Base-by-base conservation (phyloP, 2,329 filamentous ascomycete species). In the Aspergillus clavatus region DNA sequence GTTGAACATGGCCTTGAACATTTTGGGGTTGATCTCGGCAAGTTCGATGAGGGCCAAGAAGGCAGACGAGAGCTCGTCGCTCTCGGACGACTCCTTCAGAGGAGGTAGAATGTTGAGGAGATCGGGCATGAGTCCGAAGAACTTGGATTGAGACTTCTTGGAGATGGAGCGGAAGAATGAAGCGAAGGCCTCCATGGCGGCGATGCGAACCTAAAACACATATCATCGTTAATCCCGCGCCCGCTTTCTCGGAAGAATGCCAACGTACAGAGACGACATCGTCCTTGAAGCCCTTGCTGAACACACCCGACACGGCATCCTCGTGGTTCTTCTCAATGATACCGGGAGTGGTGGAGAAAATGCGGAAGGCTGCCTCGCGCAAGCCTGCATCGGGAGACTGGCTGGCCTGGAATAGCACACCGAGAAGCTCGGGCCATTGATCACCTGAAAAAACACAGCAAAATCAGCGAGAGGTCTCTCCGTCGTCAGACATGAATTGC, bases 321-420 rank as follows among this genome's bases (percentile, higher is more conserved):
- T 96, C 89, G 60, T 97, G 91, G 65, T 96, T 88, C 69, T 86
- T 91, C 72, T 96, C 89, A 59, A 98, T 97, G 59, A 98, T 91
- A 24, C 87, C 87, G 4, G 93, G 93, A 1, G 91, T 97, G 1
- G 90, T 91, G 36, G 90, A 86, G 67, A 98, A 96, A 60, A 98
- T 93, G 51, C 93, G 83, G 73, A 93, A 98, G 14, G 93, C 89
- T 38, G 86, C 89, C 72, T 97, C 93, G 52, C 93, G 84, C 72
- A 94, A 86, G 53, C 86, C 85, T 23, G 86, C 72, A 51, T 96
- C 87, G 42, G 80, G 75, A 18, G 89, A 90, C 68, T 94, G 89
- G 69, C 91, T 97, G 29, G 94, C 82, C 60, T 89, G 84, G 74
- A 96, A 96, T 39, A 98, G 78, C 16, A 85, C 83, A 28, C 81